A percentile compares a stretch with the other conserved stretches of the same genome.
Evolutionary conservation across 2,329 filamentous ascomycete species (phyloP).

Genomic region (Diaporthe sp.): DNA sequence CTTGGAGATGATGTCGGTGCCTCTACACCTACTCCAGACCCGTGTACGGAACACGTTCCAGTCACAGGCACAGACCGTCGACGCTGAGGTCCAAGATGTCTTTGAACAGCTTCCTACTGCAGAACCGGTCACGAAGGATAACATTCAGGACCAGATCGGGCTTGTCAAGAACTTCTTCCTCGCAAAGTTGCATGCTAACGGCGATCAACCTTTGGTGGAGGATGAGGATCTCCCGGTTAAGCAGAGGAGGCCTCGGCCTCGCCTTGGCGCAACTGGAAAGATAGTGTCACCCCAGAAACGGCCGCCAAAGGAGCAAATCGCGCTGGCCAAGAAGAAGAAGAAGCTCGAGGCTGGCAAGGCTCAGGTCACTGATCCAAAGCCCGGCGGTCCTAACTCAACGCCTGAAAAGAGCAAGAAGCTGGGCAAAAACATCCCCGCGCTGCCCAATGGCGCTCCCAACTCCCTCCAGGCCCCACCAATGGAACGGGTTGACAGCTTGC

Average conservation of each 20-base stretch:
- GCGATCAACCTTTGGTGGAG: slow-evolving; percentile 85
- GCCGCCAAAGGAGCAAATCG: slow-evolving; percentile 83
- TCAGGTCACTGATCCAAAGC: slow-evolving; percentile 59
- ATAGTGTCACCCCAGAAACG: slow-evolving; percentile 87
- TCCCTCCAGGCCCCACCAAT: slow-evolving; percentile 58
- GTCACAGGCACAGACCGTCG: slow-evolving; percentile 74
- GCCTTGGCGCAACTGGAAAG: slow-evolving; percentile 79
- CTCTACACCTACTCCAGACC: slow-evolving; percentile 92
- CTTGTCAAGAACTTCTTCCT: slow-evolving; percentile 93
- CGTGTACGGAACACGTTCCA: slow-evolving; percentile 88
- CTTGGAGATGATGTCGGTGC: slow-evolving; percentile 87
- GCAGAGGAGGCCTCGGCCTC: slow-evolving; percentile 80
- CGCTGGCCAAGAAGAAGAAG: slow-evolving; percentile 88
- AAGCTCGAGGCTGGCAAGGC: slow-evolving; percentile 69
- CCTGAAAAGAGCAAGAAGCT: slow-evolving; percentile 61
- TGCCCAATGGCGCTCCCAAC: slow-evolving; percentile 51
- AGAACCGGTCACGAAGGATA: slow-evolving; percentile 83
- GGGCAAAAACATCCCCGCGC: slow-evolving; percentile 49
- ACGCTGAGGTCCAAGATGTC: slow-evolving; percentile 67
- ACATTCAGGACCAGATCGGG: slow-evolving; percentile 82
- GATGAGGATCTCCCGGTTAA: slow-evolving; percentile 96
- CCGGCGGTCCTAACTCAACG: slow-evolving; percentile 46
- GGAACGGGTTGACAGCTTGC: slow-evolving; percentile 69
- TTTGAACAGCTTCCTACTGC: slow-evolving; percentile 76
- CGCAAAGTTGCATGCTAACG: slow-evolving; percentile 85